Percentiles rank a stretch among this genome's conserved stretches.
Conservation (phyloP, 75 land plant species). For the Sequoia sempervirens region DNA sequence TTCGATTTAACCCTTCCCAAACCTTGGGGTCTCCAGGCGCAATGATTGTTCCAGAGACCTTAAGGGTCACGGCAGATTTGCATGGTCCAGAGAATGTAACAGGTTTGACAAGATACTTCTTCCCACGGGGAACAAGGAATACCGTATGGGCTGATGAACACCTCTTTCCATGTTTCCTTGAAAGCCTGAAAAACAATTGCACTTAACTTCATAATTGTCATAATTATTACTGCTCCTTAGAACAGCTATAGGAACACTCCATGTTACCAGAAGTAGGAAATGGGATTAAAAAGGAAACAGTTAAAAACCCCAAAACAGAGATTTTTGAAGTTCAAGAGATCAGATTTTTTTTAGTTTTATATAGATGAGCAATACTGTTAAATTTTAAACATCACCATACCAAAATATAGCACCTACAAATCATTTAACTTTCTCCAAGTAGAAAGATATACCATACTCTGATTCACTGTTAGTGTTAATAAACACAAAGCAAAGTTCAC, state of each 20-base stretch:
- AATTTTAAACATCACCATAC: background rate
- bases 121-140: slow-evolving; percentile 47
- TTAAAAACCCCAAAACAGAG: background rate
- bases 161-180: slow-evolving; percentile 49
- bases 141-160: slow-evolving; percentile 30
- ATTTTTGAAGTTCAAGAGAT: background rate
- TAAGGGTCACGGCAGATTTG: slow-evolving; percentile 30
- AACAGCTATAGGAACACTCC: background rate
- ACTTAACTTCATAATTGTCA: background rate
- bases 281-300: background rate
- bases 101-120: slow-evolving; percentile 52
- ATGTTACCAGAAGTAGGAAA: background rate
- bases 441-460: background rate
- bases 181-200: slow-evolving; percentile 49
- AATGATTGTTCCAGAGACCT: slow-evolving; percentile 57
- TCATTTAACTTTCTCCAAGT: background rate
- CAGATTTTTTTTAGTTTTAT: background rate
- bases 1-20: slow-evolving; percentile 23
- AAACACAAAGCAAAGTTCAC: background rate
- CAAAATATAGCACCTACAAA: background rate
- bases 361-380: background rate
- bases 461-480: background rate
- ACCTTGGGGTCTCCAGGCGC: slow-evolving; percentile 33
- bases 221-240: background rate
- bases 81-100: slow-evolving; percentile 68